Base-by-base conservation (phyloP, 1,284 basidiomycete genomes). In the Ceratobasidium sp. region DNA sequence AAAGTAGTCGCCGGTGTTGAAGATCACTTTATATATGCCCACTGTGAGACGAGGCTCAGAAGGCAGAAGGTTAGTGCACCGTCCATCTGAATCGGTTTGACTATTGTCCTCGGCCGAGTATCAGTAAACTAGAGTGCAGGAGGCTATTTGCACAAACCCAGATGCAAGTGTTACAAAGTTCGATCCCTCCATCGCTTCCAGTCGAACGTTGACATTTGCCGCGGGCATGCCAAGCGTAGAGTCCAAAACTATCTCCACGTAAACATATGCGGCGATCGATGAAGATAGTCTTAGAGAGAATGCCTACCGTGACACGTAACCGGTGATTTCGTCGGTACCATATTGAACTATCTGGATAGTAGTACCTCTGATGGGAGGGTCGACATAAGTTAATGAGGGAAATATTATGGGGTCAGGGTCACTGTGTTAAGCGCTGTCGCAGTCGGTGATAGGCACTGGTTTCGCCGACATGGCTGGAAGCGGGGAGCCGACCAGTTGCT, bases 171-270 rank as follows among this genome's bases (percentile, higher is more conserved):
- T 81, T 32, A 81, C 78, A 73, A 87, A 88, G 1, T 80, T 77
- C 68, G 80, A 81, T 29, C 75, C 69, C 71, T 75, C 73, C 64
- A 75, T 67, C 0, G 73, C 69, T 42, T 78, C 72, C 1, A 94
- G 82, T 35, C 77, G 78, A 60, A 94, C 86, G 17, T 79, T 76
- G 29, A 94, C 85, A 4, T 86, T 87, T 54, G 83, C 77, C 0
- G 90, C 94, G 10, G 94, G 94, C 75, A 86, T 91, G 42, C 94
- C 94, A 3, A 85, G 81, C 1, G 92, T 90, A 1, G 91, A 87
- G 76, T 96, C 94, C 70, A 96, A 87, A 13, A 96, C 93, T 67
- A n/a, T n/a, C n/a, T n/a, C n/a, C n/a, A n/a, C n/a, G n/a, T n/a
- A n/a, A n/a, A n/a, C n/a, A n/a, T n/a, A n/a, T n/a, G n/a, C n/a